A percentile compares a stretch with the other conserved stretches of the same genome.
These are phyloP conservation scores for Podospora sp. DNA, from an alignment of 495 filamentous ascomycete species.

Conservation along the genomic window DNA sequence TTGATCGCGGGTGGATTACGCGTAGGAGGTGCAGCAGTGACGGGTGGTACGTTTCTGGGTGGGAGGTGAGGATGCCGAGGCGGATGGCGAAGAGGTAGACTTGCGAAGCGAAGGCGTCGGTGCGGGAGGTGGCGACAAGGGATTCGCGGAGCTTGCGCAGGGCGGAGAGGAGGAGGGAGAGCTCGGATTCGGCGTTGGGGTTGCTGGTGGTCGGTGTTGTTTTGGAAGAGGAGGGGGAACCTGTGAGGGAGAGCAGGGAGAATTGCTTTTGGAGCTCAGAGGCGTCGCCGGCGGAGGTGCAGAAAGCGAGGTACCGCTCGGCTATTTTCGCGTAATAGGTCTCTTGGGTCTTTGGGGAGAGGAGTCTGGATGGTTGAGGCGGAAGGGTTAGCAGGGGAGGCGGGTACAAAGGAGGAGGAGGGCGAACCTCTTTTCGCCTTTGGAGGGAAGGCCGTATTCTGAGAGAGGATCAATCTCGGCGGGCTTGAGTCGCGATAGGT, in stretches of 20 bases:
- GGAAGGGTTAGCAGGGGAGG: conserved; percentile 24
- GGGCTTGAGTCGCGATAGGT: conserved; percentile 71
- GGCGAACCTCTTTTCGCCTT: conserved; percentile 66
- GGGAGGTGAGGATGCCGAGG: conserved; percentile 73
- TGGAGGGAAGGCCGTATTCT: conserved; percentile 79
- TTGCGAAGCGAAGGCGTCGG: conserved; percentile 68
- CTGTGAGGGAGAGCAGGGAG: conserved; percentile 58
- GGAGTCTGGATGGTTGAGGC: conserved; percentile 57
- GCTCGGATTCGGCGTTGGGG: conserved; percentile 37
- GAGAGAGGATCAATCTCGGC: conserved; percentile 72
- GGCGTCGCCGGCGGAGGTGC: conserved; percentile 64
- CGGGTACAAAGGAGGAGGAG: not conserved
- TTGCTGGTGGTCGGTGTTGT: conserved; percentile 17
- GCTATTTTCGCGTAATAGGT: conserved; percentile 83
- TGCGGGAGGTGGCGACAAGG: conserved; percentile 70
- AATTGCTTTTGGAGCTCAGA: conserved; percentile 75
- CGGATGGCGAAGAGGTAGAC: conserved; percentile 82
- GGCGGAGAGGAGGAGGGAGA: conserved; percentile 60
- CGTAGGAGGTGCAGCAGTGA: conserved; percentile 78
- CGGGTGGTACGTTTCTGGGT: conserved; percentile 87
- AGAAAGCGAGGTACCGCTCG: conserved; percentile 85
- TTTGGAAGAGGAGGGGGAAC: conserved; percentile 4
- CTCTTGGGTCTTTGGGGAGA: conserved; percentile 75
- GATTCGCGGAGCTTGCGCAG: conserved; percentile 92
- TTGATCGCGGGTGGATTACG: conserved; percentile 64